Evolutionary conservation across 306 rosid genomes (phyloP).

Genomic region (Vigna reflexopilosa): DNA sequence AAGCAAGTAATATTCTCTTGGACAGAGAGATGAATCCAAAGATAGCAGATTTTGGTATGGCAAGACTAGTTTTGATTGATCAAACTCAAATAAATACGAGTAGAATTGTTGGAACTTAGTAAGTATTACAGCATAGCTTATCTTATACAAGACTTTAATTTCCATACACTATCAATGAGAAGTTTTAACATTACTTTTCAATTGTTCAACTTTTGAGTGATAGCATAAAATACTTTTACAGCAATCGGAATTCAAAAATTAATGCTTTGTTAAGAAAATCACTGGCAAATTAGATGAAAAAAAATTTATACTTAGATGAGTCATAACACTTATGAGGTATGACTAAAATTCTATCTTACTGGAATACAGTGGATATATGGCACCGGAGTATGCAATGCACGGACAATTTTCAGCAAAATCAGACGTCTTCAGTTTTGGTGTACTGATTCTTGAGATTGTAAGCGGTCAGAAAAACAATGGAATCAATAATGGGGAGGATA

Average conservation of each 20-base stretch:
- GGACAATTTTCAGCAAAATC: neutral
- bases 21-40: neutral
- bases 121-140: neutral
- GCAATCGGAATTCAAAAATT: no score
- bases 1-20: neutral
- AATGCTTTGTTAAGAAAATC: no score
- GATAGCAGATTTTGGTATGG: neutral
- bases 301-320: no score
- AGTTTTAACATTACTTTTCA: no score
- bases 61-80: neutral
- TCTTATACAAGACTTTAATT: neutral
- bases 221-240: no score
- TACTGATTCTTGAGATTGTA: neutral
- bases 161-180: neutral
- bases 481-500: neutral
- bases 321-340: no score
- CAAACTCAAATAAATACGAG: neutral
- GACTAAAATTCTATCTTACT: no score
- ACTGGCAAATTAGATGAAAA: no score
- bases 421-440: neutral
- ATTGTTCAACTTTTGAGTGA: no score
- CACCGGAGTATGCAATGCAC: neutral
- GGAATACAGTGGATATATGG: neutral
- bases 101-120: neutral
- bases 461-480: neutral